Evolutionary conservation across 805 yeast species (phyloP), one percentile per base, ranked within the genome.

Genomic region (Candida corydali): DNA sequence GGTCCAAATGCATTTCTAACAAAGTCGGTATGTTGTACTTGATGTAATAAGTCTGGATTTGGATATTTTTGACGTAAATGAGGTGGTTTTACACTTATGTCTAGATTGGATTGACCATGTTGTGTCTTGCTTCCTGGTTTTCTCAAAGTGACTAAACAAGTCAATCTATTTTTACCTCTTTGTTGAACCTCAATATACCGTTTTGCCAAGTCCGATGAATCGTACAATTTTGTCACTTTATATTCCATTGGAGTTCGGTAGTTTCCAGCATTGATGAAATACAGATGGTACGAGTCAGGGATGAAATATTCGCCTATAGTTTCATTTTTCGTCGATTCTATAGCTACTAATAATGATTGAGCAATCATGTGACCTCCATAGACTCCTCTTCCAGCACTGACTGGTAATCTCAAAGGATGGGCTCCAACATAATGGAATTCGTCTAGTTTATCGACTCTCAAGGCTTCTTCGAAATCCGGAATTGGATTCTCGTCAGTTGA

Each of bases 331-430:
- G 69, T 59, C 6, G 78, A 71, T 33, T 69, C 64, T 23, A 80
- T 60, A 2, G 82, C 79, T 5, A 85, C 86, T 40, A 73, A 54
- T 3, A 81, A 55, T 2, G 86, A 63, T 47, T 82, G 88, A 0
- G 85, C 84, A 12, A 79, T 76, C 29, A 77, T 59, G 14, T 80
- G 76, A 8, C 89, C 88, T 2, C 88, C 88, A 59, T 80, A 82
- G 0, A 81, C 75, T 2, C 86, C 86, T 29, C 81, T 60, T 2
- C 84, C 82, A 0, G 76, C 72, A 3, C 44, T 37, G 8, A 64
- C 36, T 0, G 72, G 72, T 4, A 61, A 48, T 26, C 55, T 40
- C 17, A 67, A 52, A 4, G 68, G 67, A 32, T 54, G 54, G 0
- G 52, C 59, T 2, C 71, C 71, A 11, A 45, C 49, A 44, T 53